Evolutionary conservation across 805 yeast genomes (phyloP), one percentile per base, ranked within the genome.

Genomic region (Yamadazyma tumulicola): DNA sequence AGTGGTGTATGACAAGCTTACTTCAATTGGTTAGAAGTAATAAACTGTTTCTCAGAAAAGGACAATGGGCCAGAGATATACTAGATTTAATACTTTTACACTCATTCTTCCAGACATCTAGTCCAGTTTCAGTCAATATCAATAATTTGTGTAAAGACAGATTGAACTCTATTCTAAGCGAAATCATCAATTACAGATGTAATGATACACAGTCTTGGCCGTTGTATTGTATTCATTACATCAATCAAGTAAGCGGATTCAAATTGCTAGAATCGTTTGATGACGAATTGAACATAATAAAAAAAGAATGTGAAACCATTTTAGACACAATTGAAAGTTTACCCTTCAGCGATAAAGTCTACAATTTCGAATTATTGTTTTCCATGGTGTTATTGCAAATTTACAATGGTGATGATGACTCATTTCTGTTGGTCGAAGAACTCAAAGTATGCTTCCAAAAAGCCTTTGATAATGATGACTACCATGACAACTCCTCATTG

Each of bases 341-440:
- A 34, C 35, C 43, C 8, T 61, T 61, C 13, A 59, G 55, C 67
- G 57, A 68, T 38, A 74, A 76, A 45, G 53, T 80, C 42, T 62
- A 64, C 38, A 82, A 87, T 27, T 81, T 91, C 50, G 94, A 87
- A 55, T 61, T 85, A 23, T 63, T 91, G 29, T 75, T 85, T 37
- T 81, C 96, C 0, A 76, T 85, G 73, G 81, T 81, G 3, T 57
- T 88, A 15, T 52, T 91, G 10, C 95, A 87, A 54, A 67, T 89
- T 21, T 88, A 80, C 51, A 64, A 79, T 35, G 94, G 89, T 16
- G 87, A 75, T 45, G 66, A 79, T 5, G 97, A 91, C 41, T 81
- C 95, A 1, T 75, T 84, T 5, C 67, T 77, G 21, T 78, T 86
- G 12, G 64, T 91, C 23, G 79, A 77, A 18, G 97, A 91, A 52